A percentile compares a stretch with the other conserved stretches of the same genome.
phyloP scores from a whole-genome alignment of 192 early-diverging fungal species.

The Linderina pennispora region DNA sequence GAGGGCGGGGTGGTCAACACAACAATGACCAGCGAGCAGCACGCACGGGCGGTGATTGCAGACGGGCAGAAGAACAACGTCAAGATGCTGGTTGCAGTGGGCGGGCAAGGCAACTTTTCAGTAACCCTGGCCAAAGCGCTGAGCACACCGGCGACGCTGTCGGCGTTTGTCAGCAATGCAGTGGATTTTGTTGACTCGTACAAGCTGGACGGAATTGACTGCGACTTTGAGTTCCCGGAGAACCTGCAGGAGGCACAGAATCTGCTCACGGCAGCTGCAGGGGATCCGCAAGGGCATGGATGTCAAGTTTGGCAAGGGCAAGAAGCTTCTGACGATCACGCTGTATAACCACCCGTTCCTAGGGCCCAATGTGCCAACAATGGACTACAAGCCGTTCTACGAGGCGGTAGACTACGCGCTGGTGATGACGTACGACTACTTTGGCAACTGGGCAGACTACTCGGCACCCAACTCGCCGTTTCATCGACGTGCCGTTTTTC shows the following conservation, averaged over 20 bases:
- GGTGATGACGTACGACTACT: constrained; percentile 67
- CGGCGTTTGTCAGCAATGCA: constrained; percentile 51
- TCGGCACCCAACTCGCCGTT: constrained; percentile 40
- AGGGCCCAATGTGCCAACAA: constrained; percentile 48
- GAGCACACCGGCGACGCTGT: constrained; percentile 49
- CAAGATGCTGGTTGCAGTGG: constrained; percentile 63
- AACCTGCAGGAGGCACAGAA: constrained; percentile 52
- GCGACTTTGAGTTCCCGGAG: constrained; percentile 72
- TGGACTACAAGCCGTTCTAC: constrained; percentile 54
- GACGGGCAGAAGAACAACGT: constrained; percentile 32
- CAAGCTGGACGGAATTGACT: constrained; percentile 67
- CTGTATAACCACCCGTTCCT: constrained; percentile 59
- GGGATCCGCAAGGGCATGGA: constrained; percentile 53
- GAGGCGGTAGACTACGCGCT: constrained; percentile 61
- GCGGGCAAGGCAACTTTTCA: constrained; percentile 66
- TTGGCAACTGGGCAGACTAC: constrained; percentile 62
- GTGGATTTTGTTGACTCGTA: constrained; percentile 49
- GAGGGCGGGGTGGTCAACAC: constrained; percentile 45
- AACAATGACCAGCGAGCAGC: constrained; percentile 40
- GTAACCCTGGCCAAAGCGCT: constrained; percentile 51
- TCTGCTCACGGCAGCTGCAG: constrained; percentile 53
- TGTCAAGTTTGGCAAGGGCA: constrained; percentile 37
- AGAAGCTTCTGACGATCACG: constrained; percentile 63
- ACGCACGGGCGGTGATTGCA: constrained; percentile 25
- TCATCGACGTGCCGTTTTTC: constrained; percentile 40